Evolutionary conservation across 1,284 basidiomycete species (phyloP), one percentile per base, ranked within the genome.

Genomic region (Retiboletus flavoniger): DNA sequence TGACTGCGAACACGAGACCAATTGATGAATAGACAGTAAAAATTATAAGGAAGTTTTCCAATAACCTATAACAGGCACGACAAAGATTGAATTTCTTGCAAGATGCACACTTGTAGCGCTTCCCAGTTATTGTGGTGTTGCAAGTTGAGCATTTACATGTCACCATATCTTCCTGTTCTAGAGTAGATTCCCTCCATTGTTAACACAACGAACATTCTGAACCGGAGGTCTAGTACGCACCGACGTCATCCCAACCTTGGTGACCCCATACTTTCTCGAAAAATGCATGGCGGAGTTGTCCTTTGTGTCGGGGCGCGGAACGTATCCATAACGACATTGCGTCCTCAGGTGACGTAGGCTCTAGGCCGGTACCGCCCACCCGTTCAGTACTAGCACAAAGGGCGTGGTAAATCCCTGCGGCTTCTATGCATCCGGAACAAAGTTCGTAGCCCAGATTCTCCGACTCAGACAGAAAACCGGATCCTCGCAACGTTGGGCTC

Each of bases 221-320:
- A 17, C 38, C 19, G 9, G 35, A 42, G 17, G 7, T 36, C 48
- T 26, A 13, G 21, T 26, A 80, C 89, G 61, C 67, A 93, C 92
- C 89, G 51, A 95, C 84, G 65, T 93, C 89, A 54, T 85, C 84
- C 93, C 93, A 95, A 4, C 90, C 89, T 42, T 75, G 75, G 26
- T 80, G 79, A 1, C 84, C 84, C 93, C 93, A 95, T 9, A 89
- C 79, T 71, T 89, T 91, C 73, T 95, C 93, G 43, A 83, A 73
- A 67, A 88, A 96, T 1, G 90, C 87, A 67, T 95, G 93, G 19
- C 93, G 78, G 53, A 90, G 71, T 60, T 87, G 81, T 16, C 84
- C 89, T 68, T 86, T 87, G 64, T 75, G 74, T 40, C 77, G 82
- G 2, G 88, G 88, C 1, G 86, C 84, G 19, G 83, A 78, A 35